Base-by-base conservation (phyloP, 192 early-diverging fungal species). In the Backusella parvicylindrica region DNA sequence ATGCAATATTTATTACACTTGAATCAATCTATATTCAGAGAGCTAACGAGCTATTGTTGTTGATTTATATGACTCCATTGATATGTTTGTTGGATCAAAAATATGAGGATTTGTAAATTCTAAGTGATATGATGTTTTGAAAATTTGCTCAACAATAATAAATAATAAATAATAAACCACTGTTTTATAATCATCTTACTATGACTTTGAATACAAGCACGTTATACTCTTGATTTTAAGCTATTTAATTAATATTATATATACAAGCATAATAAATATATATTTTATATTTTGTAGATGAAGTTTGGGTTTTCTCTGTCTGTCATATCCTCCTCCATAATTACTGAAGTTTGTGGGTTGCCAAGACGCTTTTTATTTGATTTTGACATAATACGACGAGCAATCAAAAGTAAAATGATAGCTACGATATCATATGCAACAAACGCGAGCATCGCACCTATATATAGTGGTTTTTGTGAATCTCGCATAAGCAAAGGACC, bases 401-500 rank as follows among this genome's bases (percentile, higher is more conserved):
- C 56, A 18, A 49, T 31, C 11, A 79, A n/a, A 11, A 79, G 11
- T 0, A 72, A 38, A 2, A 50, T 12, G 6, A 79, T 79, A 26
- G 21, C 33, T 5, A 79, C 12, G 32, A 37, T n/a, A 53, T 68
- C 75, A 15, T 63, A 53, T 9, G 26, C 69, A 6, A 72, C 75
- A 64, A 53, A 79, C 30, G 47, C 37, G 0, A 75, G 2, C 64
- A 75, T 64, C 26, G 73, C 70, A 53, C 73, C 70, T 9, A 72
- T 66, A 37, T 79, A 79, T 1, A 28, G 1, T 32, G 77, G 77
- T 5, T 66, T 50, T 41, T 79, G 60, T 36, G 40, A 64, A 23
- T 50, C 32, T 26, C 49, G 30, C 77, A 79, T 79, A 6, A 79
- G 35, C 15, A 70, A 37, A 21, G 77, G 77, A 11, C 73, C 77